A percentile compares a stretch with the other conserved stretches of the same genome.
Evolutionary conservation across 2,329 filamentous ascomycete species (phyloP).

Genomic region (Pyricularia grisea): DNA sequence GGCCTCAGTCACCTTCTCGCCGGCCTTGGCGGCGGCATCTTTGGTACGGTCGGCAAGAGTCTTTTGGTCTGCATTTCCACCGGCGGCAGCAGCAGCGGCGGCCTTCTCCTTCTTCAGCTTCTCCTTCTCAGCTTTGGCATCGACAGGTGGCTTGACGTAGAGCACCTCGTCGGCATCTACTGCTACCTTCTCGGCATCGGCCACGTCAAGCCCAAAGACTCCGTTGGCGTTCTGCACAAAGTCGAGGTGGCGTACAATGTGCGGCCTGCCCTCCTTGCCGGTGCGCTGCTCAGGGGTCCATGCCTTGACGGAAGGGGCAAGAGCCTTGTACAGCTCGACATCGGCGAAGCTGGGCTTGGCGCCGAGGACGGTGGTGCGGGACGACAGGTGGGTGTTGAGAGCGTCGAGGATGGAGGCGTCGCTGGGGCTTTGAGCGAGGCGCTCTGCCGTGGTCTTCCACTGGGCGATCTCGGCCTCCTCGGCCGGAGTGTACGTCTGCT

Average conservation of each 20-base stretch:
- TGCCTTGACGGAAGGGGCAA: conserved; percentile 65
- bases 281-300: conserved; percentile 85
- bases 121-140: conserved; percentile 94
- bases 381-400: conserved; percentile 80
- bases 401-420: conserved; percentile 63
- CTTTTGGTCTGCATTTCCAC: conserved; percentile 29
- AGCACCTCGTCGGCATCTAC: conserved; percentile 74
- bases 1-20: conserved; percentile 35
- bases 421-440: conserved; percentile 46
- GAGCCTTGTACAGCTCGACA: conserved; percentile 68
- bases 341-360: conserved; percentile 84
- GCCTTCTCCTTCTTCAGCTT: conserved; percentile 94
- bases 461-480: conserved; percentile 84
- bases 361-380: conserved; percentile 81
- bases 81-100: conserved; percentile 47
- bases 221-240: conserved; percentile 85
- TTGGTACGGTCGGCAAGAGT: conserved; percentile 52
- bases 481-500: conserved; percentile 64
- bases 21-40: conserved; percentile 42
- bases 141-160: conserved; percentile 80
- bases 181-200: conserved; percentile 63
- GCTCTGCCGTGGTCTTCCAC: conserved; percentile 73
- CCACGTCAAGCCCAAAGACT: conserved; percentile 61
- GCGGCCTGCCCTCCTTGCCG: conserved; percentile 78
- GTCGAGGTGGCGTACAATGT: conserved; percentile 86